Evolutionary conservation across 352 stramenopile genomes (phyloP).

Genomic region (Globisporangium rhizosaccharum): DNA sequence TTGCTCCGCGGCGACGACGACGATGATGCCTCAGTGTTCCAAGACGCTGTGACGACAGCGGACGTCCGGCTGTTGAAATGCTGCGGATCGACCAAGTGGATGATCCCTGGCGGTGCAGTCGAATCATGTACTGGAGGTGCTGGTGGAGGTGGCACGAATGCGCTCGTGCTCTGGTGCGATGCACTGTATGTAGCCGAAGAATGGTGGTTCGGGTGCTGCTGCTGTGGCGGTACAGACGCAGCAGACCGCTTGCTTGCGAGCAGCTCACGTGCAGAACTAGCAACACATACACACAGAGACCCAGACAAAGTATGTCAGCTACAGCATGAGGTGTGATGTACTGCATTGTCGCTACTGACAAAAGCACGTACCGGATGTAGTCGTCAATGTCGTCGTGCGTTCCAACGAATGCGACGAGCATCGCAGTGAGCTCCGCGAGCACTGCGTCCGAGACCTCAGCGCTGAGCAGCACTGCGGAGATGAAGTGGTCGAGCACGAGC

Average conservation of each 20-base stretch:
- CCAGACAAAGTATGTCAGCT: not conserved
- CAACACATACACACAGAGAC: not conserved
- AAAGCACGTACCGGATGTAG: slow-evolving; percentile 36
- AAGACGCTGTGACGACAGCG: not conserved
- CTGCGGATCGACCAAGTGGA: slow-evolving; percentile 16
- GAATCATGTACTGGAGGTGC: no score
- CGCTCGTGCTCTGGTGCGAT: no score
- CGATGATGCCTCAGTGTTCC: not conserved
- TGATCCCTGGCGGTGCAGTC: not conserved
- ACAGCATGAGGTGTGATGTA: not conserved
- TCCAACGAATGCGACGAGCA: slow-evolving; percentile 31
- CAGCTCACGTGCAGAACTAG: slow-evolving; percentile 33
- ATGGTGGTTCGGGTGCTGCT: not conserved
- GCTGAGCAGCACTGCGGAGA: slow-evolving; percentile 62
- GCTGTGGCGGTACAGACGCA: slow-evolving; percentile 12
- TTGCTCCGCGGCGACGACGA: slow-evolving; percentile 29
- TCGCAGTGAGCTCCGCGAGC: slow-evolving; percentile 30
- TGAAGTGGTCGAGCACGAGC: slow-evolving; percentile 61
- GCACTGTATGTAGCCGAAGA: no score
- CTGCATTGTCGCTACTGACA: no score
- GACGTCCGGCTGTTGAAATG: slow-evolving; percentile 13
- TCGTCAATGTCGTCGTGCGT: slow-evolving; percentile 47
- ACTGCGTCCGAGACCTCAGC: slow-evolving; percentile 24
- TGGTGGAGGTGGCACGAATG: no score
- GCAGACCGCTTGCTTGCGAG: slow-evolving; percentile 25